These are phyloP conservation scores for Verticillium alfalfae DNA, from an alignment of 2,329 filamentous ascomycete genomes.

Conservation along the genomic window DNA sequence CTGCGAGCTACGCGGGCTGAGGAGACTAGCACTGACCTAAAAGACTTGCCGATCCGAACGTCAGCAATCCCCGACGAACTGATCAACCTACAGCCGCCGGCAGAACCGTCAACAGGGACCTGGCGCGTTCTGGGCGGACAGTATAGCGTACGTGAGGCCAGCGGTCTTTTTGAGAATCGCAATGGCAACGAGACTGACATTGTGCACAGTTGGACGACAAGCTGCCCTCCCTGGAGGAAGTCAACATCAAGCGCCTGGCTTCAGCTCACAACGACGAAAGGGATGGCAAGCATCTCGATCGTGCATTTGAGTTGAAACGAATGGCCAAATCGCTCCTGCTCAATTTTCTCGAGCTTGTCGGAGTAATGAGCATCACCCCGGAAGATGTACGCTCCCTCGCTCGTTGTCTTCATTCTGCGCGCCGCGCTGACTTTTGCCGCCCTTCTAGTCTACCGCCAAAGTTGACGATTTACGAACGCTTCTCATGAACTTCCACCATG, in stretches of 20 bases:
- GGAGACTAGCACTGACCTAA: conserved; percentile 14
- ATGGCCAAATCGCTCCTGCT: conserved; percentile 80
- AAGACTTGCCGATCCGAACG: conserved; percentile 21
- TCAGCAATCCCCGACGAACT: conserved; percentile 63
- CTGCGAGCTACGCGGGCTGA: conserved; percentile 33
- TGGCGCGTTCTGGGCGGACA: conserved; percentile 71
- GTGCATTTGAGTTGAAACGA: conserved; percentile 64
- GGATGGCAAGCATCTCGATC: conserved; percentile 53
- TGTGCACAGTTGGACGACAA: conserved; percentile 49
- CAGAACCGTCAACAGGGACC: conserved; percentile 62
- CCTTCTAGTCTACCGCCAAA: conserved; percentile 57
- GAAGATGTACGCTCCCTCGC: conserved; percentile 33
- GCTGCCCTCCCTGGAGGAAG: conserved; percentile 62
- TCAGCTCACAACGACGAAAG: conserved; percentile 31
- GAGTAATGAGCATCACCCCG: conserved; percentile 63
- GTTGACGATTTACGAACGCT: conserved; percentile 73
- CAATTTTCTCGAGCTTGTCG: conserved; percentile 81
- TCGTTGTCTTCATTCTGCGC: background rate
- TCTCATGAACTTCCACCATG: conserved; percentile 85
- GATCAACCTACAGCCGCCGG: conserved; percentile 73
- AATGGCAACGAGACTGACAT: background rate
- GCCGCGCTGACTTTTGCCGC: background rate
- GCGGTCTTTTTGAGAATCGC: too few relatives aligned
- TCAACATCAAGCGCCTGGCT: conserved; percentile 52
- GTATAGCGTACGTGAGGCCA: conserved; percentile 40